phyloP scores from a whole-genome alignment of 1,139 yeast species.

The Yamadazyma membranifaciens region DNA sequence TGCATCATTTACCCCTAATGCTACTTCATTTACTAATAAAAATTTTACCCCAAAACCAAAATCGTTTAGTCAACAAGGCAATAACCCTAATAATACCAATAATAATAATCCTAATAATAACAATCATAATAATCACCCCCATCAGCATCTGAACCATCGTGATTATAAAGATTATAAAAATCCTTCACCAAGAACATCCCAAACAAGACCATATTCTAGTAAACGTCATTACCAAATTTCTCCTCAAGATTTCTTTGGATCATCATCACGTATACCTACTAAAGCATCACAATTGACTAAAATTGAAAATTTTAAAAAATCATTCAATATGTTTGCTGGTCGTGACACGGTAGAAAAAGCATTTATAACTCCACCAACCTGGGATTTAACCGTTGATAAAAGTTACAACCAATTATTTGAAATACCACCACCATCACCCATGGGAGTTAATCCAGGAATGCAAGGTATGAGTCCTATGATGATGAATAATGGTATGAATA shows the following conservation, averaged over 20 bases:
- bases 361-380: slow-evolving; percentile 76
- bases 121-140: slow-evolving; percentile 15
- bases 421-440: slow-evolving; percentile 16
- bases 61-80: background rate
- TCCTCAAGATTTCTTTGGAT: slow-evolving; percentile 51
- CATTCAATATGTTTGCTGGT: slow-evolving; percentile 59
- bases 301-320: slow-evolving; percentile 35
- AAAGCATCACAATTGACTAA: slow-evolving; percentile 38
- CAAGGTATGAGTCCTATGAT: slow-evolving; percentile 1
- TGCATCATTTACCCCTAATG: slow-evolving; percentile 64
- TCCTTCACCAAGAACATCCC: slow-evolving; percentile 34
- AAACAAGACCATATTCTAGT: slow-evolving; percentile 32
- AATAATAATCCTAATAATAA: slow-evolving; percentile 17
- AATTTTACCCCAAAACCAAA: slow-evolving; percentile 10
- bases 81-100: slow-evolving; percentile 1
- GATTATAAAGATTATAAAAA: slow-evolving; percentile 18
- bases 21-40: slow-evolving; percentile 15
- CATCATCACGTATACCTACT: slow-evolving; percentile 45
- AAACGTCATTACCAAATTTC: slow-evolving; percentile 44
- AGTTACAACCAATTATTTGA: slow-evolving; percentile 51
- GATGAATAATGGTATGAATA: background rate
- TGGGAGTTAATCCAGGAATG: slow-evolving; percentile 18
- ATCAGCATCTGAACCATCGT: slow-evolving; percentile 13
- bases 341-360: slow-evolving; percentile 54
- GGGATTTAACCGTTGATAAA: slow-evolving; percentile 62